Evolutionary conservation across 2,329 filamentous ascomycete genomes (phyloP).

Genomic region (Huntiella moniliformis): DNA sequence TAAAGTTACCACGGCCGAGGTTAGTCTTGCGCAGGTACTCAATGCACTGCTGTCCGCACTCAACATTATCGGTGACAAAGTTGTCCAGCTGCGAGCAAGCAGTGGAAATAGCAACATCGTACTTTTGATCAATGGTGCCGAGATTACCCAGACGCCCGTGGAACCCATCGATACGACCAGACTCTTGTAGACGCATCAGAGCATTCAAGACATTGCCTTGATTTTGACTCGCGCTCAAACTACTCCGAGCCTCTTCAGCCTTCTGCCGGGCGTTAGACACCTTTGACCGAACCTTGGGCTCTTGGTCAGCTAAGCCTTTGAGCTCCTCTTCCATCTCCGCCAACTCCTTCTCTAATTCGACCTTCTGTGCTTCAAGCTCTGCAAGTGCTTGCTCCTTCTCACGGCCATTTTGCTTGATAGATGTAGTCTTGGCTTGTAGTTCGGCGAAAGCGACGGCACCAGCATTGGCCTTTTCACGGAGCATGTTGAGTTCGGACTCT

Average conservation of each 20-base stretch:
- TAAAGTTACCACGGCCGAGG: conserved; percentile 89
- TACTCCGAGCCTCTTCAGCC: conserved; percentile 86
- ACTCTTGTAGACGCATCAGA: conserved; percentile 86
- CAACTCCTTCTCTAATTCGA: conserved; percentile 54
- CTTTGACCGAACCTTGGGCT: conserved; percentile 65
- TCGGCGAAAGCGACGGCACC: conserved; percentile 72
- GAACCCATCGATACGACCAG: conserved; percentile 90
- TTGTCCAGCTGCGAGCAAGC: conserved; percentile 84
- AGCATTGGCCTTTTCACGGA: conserved; percentile 75
- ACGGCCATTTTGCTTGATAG: conserved; percentile 51
- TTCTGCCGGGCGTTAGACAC: conserved; percentile 83
- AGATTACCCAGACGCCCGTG: conserved; percentile 89
- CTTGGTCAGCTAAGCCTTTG: conserved; percentile 51
- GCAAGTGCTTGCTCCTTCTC: conserved; percentile 59
- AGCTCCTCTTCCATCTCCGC: conserved; percentile 54
- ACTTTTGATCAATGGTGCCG: conserved; percentile 80
- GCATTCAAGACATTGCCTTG: conserved; percentile 84
- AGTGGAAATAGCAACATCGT: conserved; percentile 95
- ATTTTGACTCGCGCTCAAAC: conserved; percentile 73
- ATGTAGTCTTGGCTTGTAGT: conserved; percentile 56
- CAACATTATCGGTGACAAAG: conserved; percentile 90
- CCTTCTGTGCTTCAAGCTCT: conserved; percentile 54
- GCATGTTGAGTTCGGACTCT: conserved; percentile 81
- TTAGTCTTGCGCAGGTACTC: conserved; percentile 96
- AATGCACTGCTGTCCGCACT: conserved; percentile 93